phyloP scores from a whole-genome alignment of 2,329 filamentous ascomycete genomes.

The Stagonosporopsis vannaccii region DNA sequence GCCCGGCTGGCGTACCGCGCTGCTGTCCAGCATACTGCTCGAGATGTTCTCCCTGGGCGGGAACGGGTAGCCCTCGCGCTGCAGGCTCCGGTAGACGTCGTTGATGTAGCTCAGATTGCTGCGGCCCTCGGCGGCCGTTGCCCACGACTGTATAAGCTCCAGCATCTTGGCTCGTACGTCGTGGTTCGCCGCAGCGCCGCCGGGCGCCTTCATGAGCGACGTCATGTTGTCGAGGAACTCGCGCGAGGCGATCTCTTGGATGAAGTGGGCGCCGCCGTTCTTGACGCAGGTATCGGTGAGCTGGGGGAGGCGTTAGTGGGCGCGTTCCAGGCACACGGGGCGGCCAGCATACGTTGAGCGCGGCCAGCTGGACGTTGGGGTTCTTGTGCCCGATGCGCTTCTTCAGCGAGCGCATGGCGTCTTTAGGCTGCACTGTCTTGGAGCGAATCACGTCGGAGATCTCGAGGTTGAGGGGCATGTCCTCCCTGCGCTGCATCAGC shows the following conservation, averaged over 20 bases:
- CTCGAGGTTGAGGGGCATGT: slow-evolving; percentile 96
- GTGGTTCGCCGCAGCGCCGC: slow-evolving; percentile 75
- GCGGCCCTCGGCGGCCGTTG: slow-evolving; percentile 84
- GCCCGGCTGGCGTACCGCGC: slow-evolving; percentile 70
- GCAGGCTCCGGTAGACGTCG: slow-evolving; percentile 83
- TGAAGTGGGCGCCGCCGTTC: slow-evolving; percentile 95
- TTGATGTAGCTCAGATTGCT: slow-evolving; percentile 84
- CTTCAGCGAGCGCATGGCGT: slow-evolving; percentile 97
- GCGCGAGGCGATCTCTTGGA: slow-evolving; percentile 91
- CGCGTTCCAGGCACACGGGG: background rate
- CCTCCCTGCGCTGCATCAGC: slow-evolving; percentile 68
- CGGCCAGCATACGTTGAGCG: slow-evolving; percentile 75
- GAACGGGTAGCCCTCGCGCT: slow-evolving; percentile 86
- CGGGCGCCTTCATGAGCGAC: slow-evolving; percentile 84
- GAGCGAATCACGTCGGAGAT: slow-evolving; percentile 97
- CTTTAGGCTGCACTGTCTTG: slow-evolving; percentile 95
- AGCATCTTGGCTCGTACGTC: slow-evolving; percentile 91
- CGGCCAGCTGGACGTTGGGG: slow-evolving; percentile 92
- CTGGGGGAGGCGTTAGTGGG: slow-evolving; percentile 52
- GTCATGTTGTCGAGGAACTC: slow-evolving; percentile 99
- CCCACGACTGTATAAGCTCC: slow-evolving; percentile 93
- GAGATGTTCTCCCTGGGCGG: slow-evolving; percentile 85
- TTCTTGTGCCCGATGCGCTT: slow-evolving; percentile 96
- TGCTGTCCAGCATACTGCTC: slow-evolving; percentile 98
- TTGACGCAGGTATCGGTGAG: slow-evolving; percentile 98